Percentiles rank a stretch among this genome's conserved stretches.
phyloP scores from a whole-genome alignment of 352 stramenopile genomes.

The Chrysophaeum taylorii region DNA sequence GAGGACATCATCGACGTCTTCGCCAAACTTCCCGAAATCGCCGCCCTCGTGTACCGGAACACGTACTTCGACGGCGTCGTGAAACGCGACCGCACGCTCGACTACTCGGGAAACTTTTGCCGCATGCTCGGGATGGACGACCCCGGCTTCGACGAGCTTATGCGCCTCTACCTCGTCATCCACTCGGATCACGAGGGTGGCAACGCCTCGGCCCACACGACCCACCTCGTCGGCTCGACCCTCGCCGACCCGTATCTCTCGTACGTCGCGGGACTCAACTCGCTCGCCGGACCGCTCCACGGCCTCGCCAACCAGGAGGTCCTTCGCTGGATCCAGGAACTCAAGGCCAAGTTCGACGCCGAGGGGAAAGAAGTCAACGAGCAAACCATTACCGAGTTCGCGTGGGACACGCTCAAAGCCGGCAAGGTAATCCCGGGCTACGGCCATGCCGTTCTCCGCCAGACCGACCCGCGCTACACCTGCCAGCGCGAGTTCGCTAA shows the following conservation, averaged over 20 bases:
- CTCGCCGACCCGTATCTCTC: constrained; percentile 94
- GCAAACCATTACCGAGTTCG: constrained; percentile 97
- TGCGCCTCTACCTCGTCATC: constrained; percentile 98
- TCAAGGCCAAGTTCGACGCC: constrained; percentile 87
- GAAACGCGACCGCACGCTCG: constrained; percentile 80
- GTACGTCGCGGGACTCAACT: constrained; percentile 88
- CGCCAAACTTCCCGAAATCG: constrained; percentile 89
- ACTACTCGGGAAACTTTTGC: constrained; percentile 98
- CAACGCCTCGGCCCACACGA: constrained; percentile 95
- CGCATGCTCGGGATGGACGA: constrained; percentile 94
- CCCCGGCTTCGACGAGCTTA: constrained; percentile 93
- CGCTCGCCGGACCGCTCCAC: constrained; percentile 91
- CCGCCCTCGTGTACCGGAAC: constrained; percentile 95
- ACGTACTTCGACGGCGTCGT: constrained; percentile 91
- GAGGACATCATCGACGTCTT: constrained; percentile 97
- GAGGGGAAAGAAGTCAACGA: constrained; percentile 91
- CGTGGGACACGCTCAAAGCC: constrained; percentile 94
- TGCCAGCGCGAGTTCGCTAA: constrained; percentile 97
- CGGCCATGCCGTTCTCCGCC: constrained; percentile 92
- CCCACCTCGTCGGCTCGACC: constrained; percentile 92
- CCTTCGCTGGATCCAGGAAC: constrained; percentile 67
- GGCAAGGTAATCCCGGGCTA: constrained; percentile 98
- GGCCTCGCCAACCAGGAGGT: constrained; percentile 98
- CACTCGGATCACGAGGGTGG: constrained; percentile 98
- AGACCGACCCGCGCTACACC: constrained; percentile 97